These are phyloP conservation scores for Ogataea glucozyma DNA, from an alignment of 805 yeast species.

Conservation along the genomic window DNA sequence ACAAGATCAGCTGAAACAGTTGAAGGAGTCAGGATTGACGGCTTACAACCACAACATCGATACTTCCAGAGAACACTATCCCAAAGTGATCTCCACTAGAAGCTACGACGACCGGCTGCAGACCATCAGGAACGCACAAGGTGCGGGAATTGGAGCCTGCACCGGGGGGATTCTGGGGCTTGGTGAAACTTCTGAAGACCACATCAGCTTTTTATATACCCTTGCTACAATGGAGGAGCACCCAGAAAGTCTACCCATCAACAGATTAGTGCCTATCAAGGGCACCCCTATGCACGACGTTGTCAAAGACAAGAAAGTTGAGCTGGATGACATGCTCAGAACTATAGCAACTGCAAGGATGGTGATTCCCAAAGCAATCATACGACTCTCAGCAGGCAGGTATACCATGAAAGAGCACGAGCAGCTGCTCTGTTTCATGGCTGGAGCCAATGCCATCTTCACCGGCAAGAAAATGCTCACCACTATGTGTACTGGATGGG, in stretches of 20 bases:
- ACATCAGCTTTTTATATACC: slow-evolving; percentile 66
- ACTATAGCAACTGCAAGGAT: slow-evolving; percentile 78
- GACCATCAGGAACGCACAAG: slow-evolving; percentile 64
- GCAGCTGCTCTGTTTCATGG: slow-evolving; percentile 72
- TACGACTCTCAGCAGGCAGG: slow-evolving; percentile 79
- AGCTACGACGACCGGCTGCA: slow-evolving; percentile 68
- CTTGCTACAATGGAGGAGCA: slow-evolving; percentile 68
- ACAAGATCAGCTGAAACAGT: slow-evolving; percentile 57
- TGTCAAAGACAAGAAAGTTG: slow-evolving; percentile 44
- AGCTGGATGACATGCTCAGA: slow-evolving; percentile 62
- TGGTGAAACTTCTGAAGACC: slow-evolving; percentile 74
- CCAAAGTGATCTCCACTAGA: slow-evolving; percentile 70
- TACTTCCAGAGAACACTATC: slow-evolving; percentile 76
- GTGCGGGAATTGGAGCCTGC: slow-evolving; percentile 59
- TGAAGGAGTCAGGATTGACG: slow-evolving; percentile 71
- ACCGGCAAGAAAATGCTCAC: slow-evolving; percentile 84
- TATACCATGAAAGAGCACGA: slow-evolving; percentile 78
- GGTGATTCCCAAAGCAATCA: slow-evolving; percentile 70
- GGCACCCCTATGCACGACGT: slow-evolving; percentile 64
- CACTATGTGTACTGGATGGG: slow-evolving; percentile 84
- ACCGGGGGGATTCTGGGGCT: slow-evolving; percentile 80
- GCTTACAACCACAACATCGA: slow-evolving; percentile 83
- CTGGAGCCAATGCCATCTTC: slow-evolving; percentile 79
- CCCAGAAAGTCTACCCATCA: slow-evolving; percentile 82
- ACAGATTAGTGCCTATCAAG: slow-evolving; percentile 71